Conservation (phyloP, 2,329 filamentous ascomycete genomes). For the Botrytis fabae region DNA sequence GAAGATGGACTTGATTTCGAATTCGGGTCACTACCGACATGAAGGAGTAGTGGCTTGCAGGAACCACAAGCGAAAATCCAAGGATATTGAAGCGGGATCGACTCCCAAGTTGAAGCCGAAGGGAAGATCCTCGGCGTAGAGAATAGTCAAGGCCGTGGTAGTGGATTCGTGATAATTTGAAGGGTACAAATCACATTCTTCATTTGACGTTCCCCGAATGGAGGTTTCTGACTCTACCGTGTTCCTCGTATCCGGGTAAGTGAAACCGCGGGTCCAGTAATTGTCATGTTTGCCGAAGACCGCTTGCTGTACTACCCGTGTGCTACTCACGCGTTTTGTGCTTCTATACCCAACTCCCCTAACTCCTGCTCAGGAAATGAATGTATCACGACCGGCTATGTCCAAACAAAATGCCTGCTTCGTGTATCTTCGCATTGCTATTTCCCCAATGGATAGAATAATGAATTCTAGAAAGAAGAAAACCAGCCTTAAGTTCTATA, state of each 20-base stretch:
- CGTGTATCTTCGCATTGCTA: neutral
- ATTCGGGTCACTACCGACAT: neutral
- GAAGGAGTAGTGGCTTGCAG: neutral
- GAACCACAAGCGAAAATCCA: conserved; percentile 11
- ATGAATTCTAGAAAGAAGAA: neutral
- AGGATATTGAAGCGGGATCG: neutral
- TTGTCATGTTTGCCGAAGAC: neutral
- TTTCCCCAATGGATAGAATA: neutral
- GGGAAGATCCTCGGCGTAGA: neutral
- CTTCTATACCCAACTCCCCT: neutral
- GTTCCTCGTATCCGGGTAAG: neutral
- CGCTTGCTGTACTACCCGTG: neutral
- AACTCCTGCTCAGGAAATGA: neutral
- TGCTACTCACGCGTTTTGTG: neutral
- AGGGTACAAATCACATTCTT: neutral
- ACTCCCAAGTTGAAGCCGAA: neutral
- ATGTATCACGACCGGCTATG: neutral
- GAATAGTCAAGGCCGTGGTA: neutral
- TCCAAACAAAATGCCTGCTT: neutral
- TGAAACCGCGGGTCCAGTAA: neutral
- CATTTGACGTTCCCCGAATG: neutral
- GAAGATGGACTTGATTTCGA: neutral
- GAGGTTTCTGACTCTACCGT: neutral
- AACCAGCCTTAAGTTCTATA: neutral
- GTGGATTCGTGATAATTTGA: neutral